Evolutionary conservation across 495 filamentous ascomycete genomes (phyloP), one percentile per base, ranked within the genome.

Genomic region (Astrothelium macrocarpum): DNA sequence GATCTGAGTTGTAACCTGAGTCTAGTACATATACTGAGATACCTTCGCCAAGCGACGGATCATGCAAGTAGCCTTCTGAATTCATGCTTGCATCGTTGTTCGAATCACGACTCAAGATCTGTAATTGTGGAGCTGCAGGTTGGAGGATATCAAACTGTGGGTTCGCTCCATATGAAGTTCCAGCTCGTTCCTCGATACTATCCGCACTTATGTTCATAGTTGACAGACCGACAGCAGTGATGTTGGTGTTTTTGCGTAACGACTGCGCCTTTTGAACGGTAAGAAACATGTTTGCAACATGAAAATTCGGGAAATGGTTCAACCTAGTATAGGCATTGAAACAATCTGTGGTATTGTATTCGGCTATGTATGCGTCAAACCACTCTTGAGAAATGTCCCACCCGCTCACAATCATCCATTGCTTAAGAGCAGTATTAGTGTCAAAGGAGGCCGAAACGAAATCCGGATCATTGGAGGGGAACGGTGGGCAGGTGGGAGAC

Each of bases 281-380:
- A 7, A 56, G 49, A 16, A 28, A 56, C 49, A 56, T 56, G 49
- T 56, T 56, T 5, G 49, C 49, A 56, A 56, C 49, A 16, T 56
- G n/a, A 16, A 56, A 56, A 29, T 56, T 29, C 16, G 49, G 25
- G 20, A 56, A 56, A 25, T 29, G 49, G 20, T 56, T 56, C 25
- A 16, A 10, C 25, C 49, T 56, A 10, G 49, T 56, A 20, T 56
- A 56, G 25, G 49, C 29, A 29, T 56, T 56, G 16, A 56, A 29
- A 20, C 49, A 56, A 20, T 16, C 16, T 16, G 49, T 56, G 9
- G 7, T 16, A 16, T 56, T 56, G 49, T 56, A 29, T 29, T 56
- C 9, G 9, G 23, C 49, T 10, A 56, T 56, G 25, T 28, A 56
- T 3, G 2, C 25, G 29, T 29, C 25, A 16, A 56, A 56, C 49